Evolutionary conservation across 345 rosid species (phyloP).

Genomic region (Eucalyptus regnans): DNA sequence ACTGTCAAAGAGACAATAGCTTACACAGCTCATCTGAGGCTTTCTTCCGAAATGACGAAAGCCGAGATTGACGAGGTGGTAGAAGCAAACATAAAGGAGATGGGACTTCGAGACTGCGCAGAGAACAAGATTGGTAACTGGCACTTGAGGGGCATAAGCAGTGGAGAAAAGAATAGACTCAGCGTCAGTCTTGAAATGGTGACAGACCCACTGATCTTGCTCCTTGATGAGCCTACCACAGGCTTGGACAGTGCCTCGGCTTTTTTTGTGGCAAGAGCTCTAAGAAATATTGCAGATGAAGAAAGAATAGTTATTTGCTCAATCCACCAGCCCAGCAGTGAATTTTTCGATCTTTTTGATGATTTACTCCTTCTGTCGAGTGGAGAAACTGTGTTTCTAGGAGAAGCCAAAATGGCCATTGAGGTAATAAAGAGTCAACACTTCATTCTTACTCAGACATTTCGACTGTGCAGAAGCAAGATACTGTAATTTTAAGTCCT

Average conservation of each 20-base stretch:
- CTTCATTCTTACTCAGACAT: background rate
- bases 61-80: constrained; percentile 24
- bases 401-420: constrained; percentile 2
- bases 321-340: constrained; percentile 34
- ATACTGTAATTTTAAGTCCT: too few relatives aligned
- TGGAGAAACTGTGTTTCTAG: constrained; percentile 18
- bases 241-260: constrained; percentile 43
- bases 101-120: constrained; percentile 28
- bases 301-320: constrained; percentile 23
- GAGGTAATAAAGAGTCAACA: background rate
- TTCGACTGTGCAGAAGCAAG: background rate
- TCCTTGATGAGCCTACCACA: constrained; percentile 41
- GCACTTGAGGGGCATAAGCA: constrained; percentile 28
- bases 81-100: constrained; percentile 27
- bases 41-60: constrained; percentile 22
- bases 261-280: constrained; percentile 16
- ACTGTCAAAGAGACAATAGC: too few relatives aligned
- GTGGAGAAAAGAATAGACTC: constrained; percentile 39
- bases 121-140: constrained; percentile 36
- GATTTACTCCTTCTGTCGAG: constrained; percentile 19
- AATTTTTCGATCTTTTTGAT: constrained; percentile 18
- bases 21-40: constrained; percentile 23
- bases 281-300: constrained; percentile 1
- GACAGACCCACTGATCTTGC: constrained; percentile 27
- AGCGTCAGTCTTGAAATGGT: constrained; percentile 41